Evolutionary conservation across 2,329 filamentous ascomycete genomes (phyloP), one percentile per base, ranked within the genome.

Genomic region (Gremmenia infestans): DNA sequence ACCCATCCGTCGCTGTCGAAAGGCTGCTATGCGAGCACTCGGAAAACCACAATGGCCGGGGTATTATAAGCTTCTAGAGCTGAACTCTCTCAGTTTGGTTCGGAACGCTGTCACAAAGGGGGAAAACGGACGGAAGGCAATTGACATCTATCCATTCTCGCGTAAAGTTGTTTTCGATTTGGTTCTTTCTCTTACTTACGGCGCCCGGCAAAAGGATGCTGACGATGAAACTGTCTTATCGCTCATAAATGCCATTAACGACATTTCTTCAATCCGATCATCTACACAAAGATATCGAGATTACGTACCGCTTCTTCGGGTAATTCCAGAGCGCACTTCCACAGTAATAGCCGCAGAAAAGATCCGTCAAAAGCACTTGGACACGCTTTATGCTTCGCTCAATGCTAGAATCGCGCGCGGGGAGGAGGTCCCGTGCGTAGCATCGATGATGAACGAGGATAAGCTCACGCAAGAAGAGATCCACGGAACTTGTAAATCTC

Each of bases 41-140:
- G 61, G 59, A 8, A 65, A 65, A 48, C 60, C 58, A 17, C 64
- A 54, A 19, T 65, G 62, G 62, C 57, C 62, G 2, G 57, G 52
- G n/a, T 65, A 65, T 32, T 65, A 62, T 36, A 60, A 63, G 49
- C 49, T 64, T 7, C 54, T 65, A 4, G 62, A 65, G 47, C 63
- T 62, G 4, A 58, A 54, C 1, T 60, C 57, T 11, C 54, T 58
- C 5, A 56, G 51, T 5, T 48, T 65, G 14, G 9, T 19, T 9
- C 12, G 17, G 4, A 12, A 43, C 17, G 17, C 17, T 9, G 8
- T 43, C 12, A 43, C 15, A 14, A 52, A 60, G 48, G 54, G 59
- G 14, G 23, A 61, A 14, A 64, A 62, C 37, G 62, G 58, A 3
- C 40, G 52, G 19, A 19, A 37, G 9, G 53, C 59, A 15, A 25